Conservation (phyloP, 202 grass and related monocot species). For the Brachypodium distachyon region DNA sequence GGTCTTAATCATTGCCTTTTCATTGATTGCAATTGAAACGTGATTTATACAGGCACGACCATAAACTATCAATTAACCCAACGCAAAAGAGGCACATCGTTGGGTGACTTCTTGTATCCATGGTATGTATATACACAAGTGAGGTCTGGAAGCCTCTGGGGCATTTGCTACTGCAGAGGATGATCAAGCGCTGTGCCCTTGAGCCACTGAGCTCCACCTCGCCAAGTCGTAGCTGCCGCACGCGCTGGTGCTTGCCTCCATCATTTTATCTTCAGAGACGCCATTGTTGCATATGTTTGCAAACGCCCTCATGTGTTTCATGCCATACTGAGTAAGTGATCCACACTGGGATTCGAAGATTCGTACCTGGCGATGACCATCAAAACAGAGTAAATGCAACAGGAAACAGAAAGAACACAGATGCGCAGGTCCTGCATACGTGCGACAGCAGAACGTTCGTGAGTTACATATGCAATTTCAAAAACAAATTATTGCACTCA, state of each 20-base stretch:
- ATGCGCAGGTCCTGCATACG: background rate
- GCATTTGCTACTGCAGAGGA: background rate
- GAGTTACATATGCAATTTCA: background rate
- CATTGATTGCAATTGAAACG: constrained; percentile 1
- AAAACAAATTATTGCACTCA: background rate
- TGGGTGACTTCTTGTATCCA: background rate
- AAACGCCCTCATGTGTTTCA: constrained; percentile 66
- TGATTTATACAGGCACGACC: background rate
- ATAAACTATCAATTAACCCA: background rate
- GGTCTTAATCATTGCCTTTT: constrained; percentile 19
- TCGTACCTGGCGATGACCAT: constrained; percentile 27
- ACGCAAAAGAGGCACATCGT: background rate
- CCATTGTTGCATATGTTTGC: constrained; percentile 70
- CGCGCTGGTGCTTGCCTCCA: constrained; percentile 31
- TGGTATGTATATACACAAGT: background rate
- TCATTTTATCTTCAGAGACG: constrained; percentile 41
- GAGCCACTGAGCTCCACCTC: constrained; percentile 40
- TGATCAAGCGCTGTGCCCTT: constrained; percentile 61
- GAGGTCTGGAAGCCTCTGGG: background rate
- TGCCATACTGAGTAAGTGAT: constrained; percentile 70
- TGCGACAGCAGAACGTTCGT: background rate
- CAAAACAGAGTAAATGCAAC: background rate
- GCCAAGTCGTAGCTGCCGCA: constrained; percentile 37
- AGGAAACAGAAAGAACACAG: background rate
- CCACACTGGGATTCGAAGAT: constrained; percentile 66